Conservation (phyloP, 306 rosid species). For the Quillaja saponaria region DNA sequence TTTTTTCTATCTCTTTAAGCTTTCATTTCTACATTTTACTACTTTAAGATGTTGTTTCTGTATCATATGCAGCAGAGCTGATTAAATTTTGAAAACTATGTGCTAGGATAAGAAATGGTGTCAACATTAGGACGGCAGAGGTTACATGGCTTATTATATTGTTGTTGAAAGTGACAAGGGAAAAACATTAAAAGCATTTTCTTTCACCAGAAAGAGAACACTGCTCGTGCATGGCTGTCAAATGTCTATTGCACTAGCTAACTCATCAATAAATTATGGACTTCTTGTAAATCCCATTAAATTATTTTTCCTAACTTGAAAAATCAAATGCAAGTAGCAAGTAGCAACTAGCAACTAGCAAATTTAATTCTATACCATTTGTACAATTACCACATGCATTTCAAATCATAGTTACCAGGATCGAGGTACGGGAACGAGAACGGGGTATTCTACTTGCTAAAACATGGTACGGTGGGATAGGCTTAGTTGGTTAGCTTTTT, state of each 20-base stretch:
- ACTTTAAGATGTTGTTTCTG: constrained; percentile 8
- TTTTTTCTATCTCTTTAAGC: constrained; percentile 24
- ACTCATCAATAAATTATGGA: too few relatives aligned
- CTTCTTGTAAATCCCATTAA: constrained; percentile 12
- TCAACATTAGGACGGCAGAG: constrained; percentile 6
- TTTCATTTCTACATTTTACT: constrained; percentile 5
- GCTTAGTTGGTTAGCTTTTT: too few relatives aligned
- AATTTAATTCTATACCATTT: constrained; percentile 4
- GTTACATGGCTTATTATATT: background rate
- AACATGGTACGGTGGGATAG: too few relatives aligned
- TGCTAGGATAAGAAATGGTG: constrained; percentile 7
- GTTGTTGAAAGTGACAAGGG: constrained; percentile 1
- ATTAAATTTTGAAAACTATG: constrained; percentile 7
- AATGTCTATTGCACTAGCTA: constrained; percentile 9
- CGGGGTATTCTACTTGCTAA: too few relatives aligned
- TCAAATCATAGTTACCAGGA: too few relatives aligned
- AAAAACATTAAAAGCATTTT: constrained; percentile 12
- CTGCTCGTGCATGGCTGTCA: constrained; percentile 7
- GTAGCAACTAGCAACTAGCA: too few relatives aligned
- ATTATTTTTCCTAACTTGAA: background rate
- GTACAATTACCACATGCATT: constrained; percentile 6
- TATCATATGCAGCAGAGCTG: background rate
- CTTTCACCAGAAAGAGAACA: constrained; percentile 12
- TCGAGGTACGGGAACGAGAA: too few relatives aligned
- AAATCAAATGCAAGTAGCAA: constrained; percentile 6